Percentiles rank a stretch among this genome's conserved stretches.
These are phyloP conservation scores for Sporisorium exsertum DNA, from an alignment of 1,284 basidiomycete species.

Conservation along the genomic window DNA sequence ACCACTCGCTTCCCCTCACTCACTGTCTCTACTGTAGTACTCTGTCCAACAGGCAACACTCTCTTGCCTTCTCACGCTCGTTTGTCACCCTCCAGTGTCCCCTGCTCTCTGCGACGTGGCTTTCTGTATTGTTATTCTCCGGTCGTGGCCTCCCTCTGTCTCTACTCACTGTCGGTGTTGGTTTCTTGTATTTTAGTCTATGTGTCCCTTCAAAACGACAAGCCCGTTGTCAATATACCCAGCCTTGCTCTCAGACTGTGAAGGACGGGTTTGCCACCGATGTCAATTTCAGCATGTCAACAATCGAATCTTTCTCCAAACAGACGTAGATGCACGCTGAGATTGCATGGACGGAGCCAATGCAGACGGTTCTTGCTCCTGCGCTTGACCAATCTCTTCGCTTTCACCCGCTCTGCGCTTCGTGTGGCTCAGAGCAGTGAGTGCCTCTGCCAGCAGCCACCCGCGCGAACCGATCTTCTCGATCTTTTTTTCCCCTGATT, in stretches of 20 bases:
- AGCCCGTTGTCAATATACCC: conserved; percentile 45
- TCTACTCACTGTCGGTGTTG: conserved; percentile 12
- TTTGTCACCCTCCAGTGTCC: conserved; percentile 6
- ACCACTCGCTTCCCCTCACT: conserved; percentile 22
- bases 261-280: no score
- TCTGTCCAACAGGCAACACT: not conserved
- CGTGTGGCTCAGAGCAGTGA: no score
- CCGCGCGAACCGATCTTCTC: no score
- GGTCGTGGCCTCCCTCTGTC: conserved; percentile 14
- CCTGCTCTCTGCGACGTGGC: not conserved
- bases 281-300: no score
- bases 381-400: no score
- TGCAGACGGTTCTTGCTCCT: no score
- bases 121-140: conserved; percentile 19
- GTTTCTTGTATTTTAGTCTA: conserved; percentile 33
- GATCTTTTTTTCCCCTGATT: no score
- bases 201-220: conserved; percentile 21
- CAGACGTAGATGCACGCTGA: no score
- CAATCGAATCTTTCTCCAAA: no score
- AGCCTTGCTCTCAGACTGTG: not conserved
- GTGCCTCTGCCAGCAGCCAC: no score
- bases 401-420: no score
- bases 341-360: no score
- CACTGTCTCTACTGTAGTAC: conserved; percentile 24
- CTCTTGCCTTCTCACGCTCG: conserved; percentile 21